Evolutionary conservation across 805 yeast genomes (phyloP).

Genomic region (Candida sakaeoensis): DNA sequence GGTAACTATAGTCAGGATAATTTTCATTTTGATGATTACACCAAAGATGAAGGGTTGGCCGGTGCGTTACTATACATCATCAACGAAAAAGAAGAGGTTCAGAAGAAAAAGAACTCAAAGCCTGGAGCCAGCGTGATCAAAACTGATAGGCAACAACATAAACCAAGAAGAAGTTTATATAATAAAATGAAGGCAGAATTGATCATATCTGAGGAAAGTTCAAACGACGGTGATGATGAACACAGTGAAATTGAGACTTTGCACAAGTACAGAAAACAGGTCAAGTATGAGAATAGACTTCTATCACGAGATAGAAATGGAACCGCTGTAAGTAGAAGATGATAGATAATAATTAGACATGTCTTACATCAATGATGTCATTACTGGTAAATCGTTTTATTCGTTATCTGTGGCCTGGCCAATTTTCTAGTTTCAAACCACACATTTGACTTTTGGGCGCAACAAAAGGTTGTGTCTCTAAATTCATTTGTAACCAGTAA

Average conservation of each 20-base stretch:
- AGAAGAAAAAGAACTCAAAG: background rate
- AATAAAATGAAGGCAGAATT: background rate
- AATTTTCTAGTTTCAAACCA: no score
- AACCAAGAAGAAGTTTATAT: no score
- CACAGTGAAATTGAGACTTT: slow-evolving; percentile 2
- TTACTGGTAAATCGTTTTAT: no score
- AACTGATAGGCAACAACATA: background rate
- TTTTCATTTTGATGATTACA: slow-evolving; percentile 2
- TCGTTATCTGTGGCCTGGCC: no score
- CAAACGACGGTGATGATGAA: slow-evolving; percentile 10
- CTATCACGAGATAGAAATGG: background rate
- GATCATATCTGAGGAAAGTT: slow-evolving; percentile 4
- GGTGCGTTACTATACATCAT: slow-evolving; percentile 10
- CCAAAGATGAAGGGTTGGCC: slow-evolving; percentile 6
- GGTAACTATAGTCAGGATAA: background rate
- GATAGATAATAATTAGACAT: background rate
- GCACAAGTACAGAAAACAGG: background rate
- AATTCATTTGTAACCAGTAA: no score
- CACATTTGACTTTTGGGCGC: no score
- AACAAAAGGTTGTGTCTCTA: no score
- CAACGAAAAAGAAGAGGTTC: slow-evolving; percentile 1
- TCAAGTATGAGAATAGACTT: background rate
- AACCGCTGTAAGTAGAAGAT: background rate
- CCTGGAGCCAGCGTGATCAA: no score
- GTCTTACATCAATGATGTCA: no score